Conservation (phyloP, 345 rosid genomes). For the Tarenaya hassleriana region DNA sequence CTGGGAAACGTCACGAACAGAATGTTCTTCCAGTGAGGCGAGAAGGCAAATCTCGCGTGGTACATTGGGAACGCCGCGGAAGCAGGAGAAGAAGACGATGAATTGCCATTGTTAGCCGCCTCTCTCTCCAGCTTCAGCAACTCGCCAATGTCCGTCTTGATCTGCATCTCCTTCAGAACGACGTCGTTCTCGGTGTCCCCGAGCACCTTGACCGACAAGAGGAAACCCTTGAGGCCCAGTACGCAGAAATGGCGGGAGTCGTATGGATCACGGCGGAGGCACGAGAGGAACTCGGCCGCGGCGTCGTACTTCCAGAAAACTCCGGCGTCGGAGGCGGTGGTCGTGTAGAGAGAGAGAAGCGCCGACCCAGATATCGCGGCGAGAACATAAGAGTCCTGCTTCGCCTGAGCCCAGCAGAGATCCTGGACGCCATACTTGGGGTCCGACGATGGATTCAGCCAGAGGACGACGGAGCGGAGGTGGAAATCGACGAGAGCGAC, state of each 20-base stretch:
- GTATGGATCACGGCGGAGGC: constrained; percentile 81
- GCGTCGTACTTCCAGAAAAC: constrained; percentile 83
- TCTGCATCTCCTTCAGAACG: constrained; percentile 50
- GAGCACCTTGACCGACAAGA: constrained; percentile 59
- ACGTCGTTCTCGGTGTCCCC: constrained; percentile 68
- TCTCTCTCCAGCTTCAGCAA: constrained; percentile 65
- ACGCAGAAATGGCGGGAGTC: constrained; percentile 81
- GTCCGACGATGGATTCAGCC: constrained; percentile 45
- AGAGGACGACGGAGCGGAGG: constrained; percentile 50
- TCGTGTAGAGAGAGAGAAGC: constrained; percentile 46
- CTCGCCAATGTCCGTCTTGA: constrained; percentile 58
- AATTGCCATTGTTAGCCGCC: constrained; percentile 26
- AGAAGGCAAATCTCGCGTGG: constrained; percentile 60
- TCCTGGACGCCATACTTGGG: constrained; percentile 80
- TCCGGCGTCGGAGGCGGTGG: constrained; percentile 19
- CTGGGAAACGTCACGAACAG: constrained; percentile 77
- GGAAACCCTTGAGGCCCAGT: constrained; percentile 66
- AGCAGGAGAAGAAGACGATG: constrained; percentile 52
- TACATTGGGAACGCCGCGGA: constrained; percentile 67
- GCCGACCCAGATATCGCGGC: constrained; percentile 78
- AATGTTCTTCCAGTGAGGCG: constrained; percentile 77
- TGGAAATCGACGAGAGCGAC: constrained; percentile 73
- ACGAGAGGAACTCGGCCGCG: constrained; percentile 66
- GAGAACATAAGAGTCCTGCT: constrained; percentile 45
- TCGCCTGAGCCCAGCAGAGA: constrained; percentile 71